Conservation (phyloP, 306 rosid species). For the Nissolia schottii region DNA sequence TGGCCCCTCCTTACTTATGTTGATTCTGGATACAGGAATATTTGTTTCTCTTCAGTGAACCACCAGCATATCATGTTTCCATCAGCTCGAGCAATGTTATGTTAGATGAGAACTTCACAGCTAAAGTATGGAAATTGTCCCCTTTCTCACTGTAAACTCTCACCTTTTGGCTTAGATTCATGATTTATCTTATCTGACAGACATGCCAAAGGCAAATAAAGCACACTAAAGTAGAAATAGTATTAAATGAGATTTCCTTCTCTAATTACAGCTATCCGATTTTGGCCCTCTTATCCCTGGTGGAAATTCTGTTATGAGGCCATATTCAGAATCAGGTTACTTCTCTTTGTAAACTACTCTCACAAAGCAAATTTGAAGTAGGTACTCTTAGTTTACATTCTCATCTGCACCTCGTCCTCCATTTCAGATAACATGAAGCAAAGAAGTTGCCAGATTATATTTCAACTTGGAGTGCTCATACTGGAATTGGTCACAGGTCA, state of each 20-base stretch:
- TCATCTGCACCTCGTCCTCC: constrained; percentile 1
- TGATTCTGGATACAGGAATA: constrained; percentile 62
- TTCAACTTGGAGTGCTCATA: constrained; percentile 83
- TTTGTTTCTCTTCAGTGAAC: constrained; percentile 79
- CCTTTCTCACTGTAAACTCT: constrained; percentile 7
- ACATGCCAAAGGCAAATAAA: constrained; percentile 6
- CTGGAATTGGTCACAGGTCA: constrained; percentile 86
- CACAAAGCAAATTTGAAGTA: background rate
- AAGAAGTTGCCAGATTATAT: constrained; percentile 54
- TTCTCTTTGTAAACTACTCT: constrained; percentile 8
- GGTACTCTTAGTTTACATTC: background rate
- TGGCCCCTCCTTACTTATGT: background rate
- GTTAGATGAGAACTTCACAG: constrained; percentile 79
- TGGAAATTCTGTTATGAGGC: constrained; percentile 28
- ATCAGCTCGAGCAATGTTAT: constrained; percentile 74
- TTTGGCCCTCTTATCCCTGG: constrained; percentile 48
- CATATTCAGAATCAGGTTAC: constrained; percentile 60
- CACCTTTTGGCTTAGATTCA: background rate
- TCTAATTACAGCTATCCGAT: constrained; percentile 66
- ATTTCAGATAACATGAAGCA: constrained; percentile 54
- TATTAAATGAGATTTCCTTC: background rate
- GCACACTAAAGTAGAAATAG: background rate
- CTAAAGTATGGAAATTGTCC: constrained; percentile 52
- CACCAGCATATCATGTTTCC: constrained; percentile 70
- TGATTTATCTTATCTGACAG: background rate